Conservation (phyloP, 1,284 basidiomycete species). For the Quambalaria eucalypti region DNA sequence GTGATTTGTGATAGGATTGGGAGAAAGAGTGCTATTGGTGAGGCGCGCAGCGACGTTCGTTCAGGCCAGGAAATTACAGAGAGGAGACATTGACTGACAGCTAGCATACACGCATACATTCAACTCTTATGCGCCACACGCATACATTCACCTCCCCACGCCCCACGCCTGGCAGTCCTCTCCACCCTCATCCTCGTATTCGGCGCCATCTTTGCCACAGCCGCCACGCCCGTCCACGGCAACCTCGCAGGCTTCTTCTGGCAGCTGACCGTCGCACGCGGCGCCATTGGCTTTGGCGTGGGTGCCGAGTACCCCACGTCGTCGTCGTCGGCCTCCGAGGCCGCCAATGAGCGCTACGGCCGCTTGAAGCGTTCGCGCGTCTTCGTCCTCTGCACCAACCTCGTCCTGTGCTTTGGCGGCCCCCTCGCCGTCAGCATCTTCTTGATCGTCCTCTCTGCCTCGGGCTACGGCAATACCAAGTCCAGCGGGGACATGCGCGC, state of each 20-base stretch:
- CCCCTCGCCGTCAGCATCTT: conserved; percentile 64
- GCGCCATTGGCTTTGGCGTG: conserved; percentile 64
- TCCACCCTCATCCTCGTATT: conserved; percentile 65
- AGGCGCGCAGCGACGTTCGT: neutral
- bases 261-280: conserved; percentile 66
- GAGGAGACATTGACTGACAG: too few species aligned
- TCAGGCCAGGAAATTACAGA: too few species aligned
- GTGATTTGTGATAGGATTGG: conserved; percentile 64
- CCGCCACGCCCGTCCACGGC: conserved; percentile 59
- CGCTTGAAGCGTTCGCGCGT: conserved; percentile 59
- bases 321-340: conserved; percentile 60
- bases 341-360: conserved; percentile 61
- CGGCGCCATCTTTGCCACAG: conserved; percentile 64
- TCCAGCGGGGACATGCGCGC: conserved; percentile 54
- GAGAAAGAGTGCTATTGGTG: conserved; percentile 17
- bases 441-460: conserved; percentile 60
- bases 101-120: too few species aligned
- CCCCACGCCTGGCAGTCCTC: conserved; percentile 47
- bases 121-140: too few species aligned
- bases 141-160: conserved; percentile 58
- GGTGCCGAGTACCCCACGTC: conserved; percentile 66
- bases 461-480: conserved; percentile 15
- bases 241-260: conserved; percentile 59
- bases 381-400: conserved; percentile 67
- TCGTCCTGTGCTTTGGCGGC: conserved; percentile 46